Evolutionary conservation across 1,284 basidiomycete genomes (phyloP).

Genomic region (Flammula alnicola): DNA sequence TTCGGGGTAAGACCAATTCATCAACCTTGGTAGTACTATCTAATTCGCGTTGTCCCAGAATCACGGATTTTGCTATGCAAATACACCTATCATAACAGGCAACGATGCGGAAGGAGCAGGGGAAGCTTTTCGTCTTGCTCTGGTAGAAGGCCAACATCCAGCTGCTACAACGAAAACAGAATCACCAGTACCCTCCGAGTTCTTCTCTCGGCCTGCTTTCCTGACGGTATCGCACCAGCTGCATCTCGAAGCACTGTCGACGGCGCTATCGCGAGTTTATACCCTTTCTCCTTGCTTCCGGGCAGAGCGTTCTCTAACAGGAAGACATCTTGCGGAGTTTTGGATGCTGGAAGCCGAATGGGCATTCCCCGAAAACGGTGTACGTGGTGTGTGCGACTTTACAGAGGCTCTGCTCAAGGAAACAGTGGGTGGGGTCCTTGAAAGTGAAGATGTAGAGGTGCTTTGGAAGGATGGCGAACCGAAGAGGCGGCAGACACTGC

Average conservation of each 20-base stretch:
- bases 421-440: constrained; percentile 36
- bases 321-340: constrained; percentile 95
- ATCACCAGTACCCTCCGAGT: constrained; percentile 43
- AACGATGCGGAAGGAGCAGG: constrained; percentile 99
- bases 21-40: constrained; percentile 3
- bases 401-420: constrained; percentile 71
- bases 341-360: constrained; percentile 99
- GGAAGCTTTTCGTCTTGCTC: constrained; percentile 82
- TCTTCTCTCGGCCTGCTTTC: constrained; percentile 79
- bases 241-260: constrained; percentile 89
- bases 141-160: constrained; percentile 33
- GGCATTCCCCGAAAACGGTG: constrained; percentile 50
- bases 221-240: constrained; percentile 96
- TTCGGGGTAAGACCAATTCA: constrained; percentile 62
- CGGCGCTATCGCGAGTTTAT: constrained; percentile 83
- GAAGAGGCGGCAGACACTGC: constrained; percentile 33
- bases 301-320: constrained; percentile 88
- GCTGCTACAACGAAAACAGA: constrained; percentile 23
- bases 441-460: constrained; percentile 39
- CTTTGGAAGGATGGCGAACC: constrained; percentile 43
- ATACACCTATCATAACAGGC: constrained; percentile 88
- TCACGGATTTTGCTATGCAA: constrained; percentile 79
- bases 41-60: constrained; percentile 42
- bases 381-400: constrained; percentile 68
- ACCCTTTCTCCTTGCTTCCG: constrained; percentile 93